Base-by-base conservation (phyloP, 2,329 filamentous ascomycete genomes). In the Aspergillus pseudonomiae region DNA sequence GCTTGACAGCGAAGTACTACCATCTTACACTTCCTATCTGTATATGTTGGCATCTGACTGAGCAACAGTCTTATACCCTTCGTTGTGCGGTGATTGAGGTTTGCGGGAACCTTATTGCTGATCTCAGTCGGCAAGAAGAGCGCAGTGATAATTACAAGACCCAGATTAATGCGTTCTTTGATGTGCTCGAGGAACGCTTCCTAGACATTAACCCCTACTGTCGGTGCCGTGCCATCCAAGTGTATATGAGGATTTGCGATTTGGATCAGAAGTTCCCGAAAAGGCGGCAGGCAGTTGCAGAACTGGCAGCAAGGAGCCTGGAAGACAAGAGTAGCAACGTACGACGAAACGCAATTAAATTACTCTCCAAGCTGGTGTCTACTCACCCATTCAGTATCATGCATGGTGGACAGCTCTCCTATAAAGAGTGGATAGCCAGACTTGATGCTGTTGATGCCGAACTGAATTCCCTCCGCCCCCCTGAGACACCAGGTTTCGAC, bases 311-410 rank as follows among this genome's bases (percentile, higher is more conserved):
- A 62, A 88, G 92, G 70, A 98, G 94, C 77, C 83, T 99, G 3
- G 92, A 97, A 77, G 96, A 99, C 81, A 98, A 96, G 84, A 98
- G 94, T 80, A 99, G 95, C 79, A 96, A 98, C 72, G 95, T 99
- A 36, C 87, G 95, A 65, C 88, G 94, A 63, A 98, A 98, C 75
- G 94, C 95, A 2, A 95, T 99, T 76, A 98, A 97, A 78, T 82
- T 99, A 7, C 84, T 99, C 1, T 91, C 90, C 6, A 91, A 91
- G 50, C 83, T 99, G 7, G 92, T 99, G 71, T 93, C 94, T 66
- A 97, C 94, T 0, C 95, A 99, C 76, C 95, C 95, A 1, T 99
- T 97, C 72, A 93, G 91, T 43, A 89, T 94, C 21, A 90, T 97
- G 81, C 93, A 98, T 72, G 94, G 93, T 26, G 93, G 93, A 0